Evolutionary conservation across 1,284 basidiomycete genomes (phyloP), one percentile per base, ranked within the genome.

Genomic region (Heterobasidion irregulare): DNA sequence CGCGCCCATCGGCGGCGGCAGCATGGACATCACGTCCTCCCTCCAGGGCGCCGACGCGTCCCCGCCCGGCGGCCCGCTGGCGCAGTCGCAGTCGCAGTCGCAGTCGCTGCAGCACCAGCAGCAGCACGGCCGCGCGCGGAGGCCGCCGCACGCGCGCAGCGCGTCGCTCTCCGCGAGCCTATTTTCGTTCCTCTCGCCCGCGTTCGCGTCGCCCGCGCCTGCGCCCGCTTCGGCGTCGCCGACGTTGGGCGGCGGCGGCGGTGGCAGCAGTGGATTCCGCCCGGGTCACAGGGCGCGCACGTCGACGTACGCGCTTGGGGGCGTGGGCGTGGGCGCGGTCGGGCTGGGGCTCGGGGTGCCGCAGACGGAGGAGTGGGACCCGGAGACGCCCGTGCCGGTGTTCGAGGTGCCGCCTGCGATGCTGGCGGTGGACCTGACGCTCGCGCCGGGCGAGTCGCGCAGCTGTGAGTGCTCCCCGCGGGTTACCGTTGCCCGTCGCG

Each of bases 371-470:
- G 60, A 61, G 34, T 58, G 57, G 57, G 79, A 89, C 58, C 78
- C 82, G 0, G 88, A 92, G 46, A 71, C 74, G 5, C 83, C 83
- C 1, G 71, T 95, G 8, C 92, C 92, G 0, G 89, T 88, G 1
- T 84, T 94, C 47, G 84, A 91, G 56, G 81, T 87, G 1, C 91
- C 86, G 58, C 90, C 91, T 1, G 80, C 86, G 46, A 89, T 95
- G 79, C 75, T 96, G 15, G 91, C 84, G 0, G 89, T 95, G 0
- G 94, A 96, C 68, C 66, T 94, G 34, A 70, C 75, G 3, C 76
- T 96, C 6, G 74, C 71, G 0, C 90, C 93, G 7, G 93, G 92
- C 5, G 86, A 94, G 68, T 86, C 83, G 50, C 80, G 86, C 59
- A 89, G 79, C 59, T 95, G 91, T 93, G 65, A 66, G 89, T 79